phyloP scores from a whole-genome alignment of 2,329 filamentous ascomycete species.

The Raffaelea ambrosiae region DNA sequence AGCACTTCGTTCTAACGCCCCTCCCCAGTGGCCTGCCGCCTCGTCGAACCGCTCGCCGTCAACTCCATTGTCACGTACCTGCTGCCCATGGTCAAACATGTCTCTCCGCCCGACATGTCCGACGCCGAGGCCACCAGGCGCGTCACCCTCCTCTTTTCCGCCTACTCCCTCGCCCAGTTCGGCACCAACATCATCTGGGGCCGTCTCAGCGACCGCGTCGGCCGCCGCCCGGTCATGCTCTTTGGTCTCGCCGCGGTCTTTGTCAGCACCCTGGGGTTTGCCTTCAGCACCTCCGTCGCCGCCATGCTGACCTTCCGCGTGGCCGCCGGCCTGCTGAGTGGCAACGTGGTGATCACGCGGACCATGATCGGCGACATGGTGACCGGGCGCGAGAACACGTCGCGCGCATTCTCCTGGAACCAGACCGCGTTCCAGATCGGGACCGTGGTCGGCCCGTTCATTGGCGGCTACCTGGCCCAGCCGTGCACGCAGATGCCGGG shows the following conservation, averaged over 20 bases:
- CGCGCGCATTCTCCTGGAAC: conserved; percentile 10
- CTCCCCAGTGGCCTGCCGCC: conserved; percentile 6
- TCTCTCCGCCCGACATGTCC: background rate
- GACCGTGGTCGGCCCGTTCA: conserved; percentile 7
- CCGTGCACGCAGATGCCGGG: conserved; percentile 4
- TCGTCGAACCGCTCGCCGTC: conserved; percentile 10
- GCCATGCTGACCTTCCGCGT: conserved; percentile 8
- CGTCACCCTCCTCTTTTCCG: conserved; percentile 6
- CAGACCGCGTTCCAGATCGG: conserved; percentile 10
- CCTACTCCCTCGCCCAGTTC: conserved; percentile 7
- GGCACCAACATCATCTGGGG: conserved; percentile 8
- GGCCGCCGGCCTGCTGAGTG: conserved; percentile 6
- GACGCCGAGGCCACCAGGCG: conserved; percentile 6
- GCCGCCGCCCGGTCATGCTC: conserved; percentile 8
- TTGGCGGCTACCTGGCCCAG: conserved; percentile 9
- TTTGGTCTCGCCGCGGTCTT: conserved; percentile 5
- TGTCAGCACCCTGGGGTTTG: conserved; percentile 5
- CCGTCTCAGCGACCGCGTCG: conserved; percentile 8
- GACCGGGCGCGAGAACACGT: conserved; percentile 8
- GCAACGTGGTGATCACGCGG: conserved; percentile 10
- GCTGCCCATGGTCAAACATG: conserved; percentile 5
- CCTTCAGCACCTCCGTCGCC: background rate
- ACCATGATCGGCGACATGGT: conserved; percentile 12
- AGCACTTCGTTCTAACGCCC: background rate
- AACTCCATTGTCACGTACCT: conserved; percentile 10